A percentile compares a stretch with the other conserved stretches of the same genome.
Evolutionary conservation across 2,329 filamentous ascomycete genomes (phyloP).

Genomic region (Exophiala alcalophila): DNA sequence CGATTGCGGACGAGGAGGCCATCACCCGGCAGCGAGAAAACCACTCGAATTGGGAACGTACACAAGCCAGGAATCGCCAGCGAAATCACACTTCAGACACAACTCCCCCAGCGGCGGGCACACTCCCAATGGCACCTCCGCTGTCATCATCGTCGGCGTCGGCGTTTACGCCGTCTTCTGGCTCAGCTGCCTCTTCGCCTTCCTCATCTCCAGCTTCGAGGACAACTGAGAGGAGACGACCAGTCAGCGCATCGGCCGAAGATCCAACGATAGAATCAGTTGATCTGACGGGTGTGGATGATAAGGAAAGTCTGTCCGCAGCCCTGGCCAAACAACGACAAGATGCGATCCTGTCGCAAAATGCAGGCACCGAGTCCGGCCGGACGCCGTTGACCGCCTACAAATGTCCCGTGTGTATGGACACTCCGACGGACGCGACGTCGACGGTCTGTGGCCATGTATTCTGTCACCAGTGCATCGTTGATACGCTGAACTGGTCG

Average conservation of each 20-base stretch:
- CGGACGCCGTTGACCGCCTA: slow-evolving; percentile 46
- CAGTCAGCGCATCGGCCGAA: background rate
- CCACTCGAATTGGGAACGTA: slow-evolving; percentile 24
- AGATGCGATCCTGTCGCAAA: slow-evolving; percentile 48
- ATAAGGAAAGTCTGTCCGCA: slow-evolving; percentile 41
- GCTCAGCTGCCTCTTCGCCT: slow-evolving; percentile 12
- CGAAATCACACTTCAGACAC: too few species aligned
- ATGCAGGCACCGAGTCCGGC: slow-evolving; percentile 32
- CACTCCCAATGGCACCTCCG: too few species aligned
- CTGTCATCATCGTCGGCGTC: too few species aligned
- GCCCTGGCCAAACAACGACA: slow-evolving; percentile 53
- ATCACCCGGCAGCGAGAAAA: slow-evolving; percentile 28
- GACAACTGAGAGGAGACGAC: background rate
- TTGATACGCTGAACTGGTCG: slow-evolving; percentile 57
- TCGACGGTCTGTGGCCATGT: slow-evolving; percentile 61
- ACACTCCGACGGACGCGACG: slow-evolving; percentile 58
- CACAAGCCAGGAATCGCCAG: slow-evolving; percentile 22
- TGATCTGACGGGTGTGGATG: slow-evolving; percentile 49
- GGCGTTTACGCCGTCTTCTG: too few species aligned
- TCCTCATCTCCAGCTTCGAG: slow-evolving; percentile 17
- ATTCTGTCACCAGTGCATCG: slow-evolving; percentile 63
- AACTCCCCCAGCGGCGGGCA: too few species aligned
- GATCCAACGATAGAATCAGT: slow-evolving; percentile 44
- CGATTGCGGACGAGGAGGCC: slow-evolving; percentile 21
- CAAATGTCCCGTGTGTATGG: slow-evolving; percentile 64